Evolutionary conservation across 73 alveolate species (phyloP).

Genomic region (Paramecium primaurelia): DNA sequence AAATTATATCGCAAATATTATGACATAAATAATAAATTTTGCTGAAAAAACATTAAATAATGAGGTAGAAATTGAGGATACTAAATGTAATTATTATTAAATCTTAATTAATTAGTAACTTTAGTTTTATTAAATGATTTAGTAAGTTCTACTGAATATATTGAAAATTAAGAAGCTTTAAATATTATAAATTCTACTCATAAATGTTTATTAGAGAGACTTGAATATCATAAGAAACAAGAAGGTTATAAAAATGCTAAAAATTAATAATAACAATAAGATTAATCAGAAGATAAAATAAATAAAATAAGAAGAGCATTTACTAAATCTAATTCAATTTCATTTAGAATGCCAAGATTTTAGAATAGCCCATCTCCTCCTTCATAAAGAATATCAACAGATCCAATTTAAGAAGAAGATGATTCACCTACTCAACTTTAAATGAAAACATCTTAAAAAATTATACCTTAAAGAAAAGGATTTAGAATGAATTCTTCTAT

Average conservation of each 20-base stretch:
- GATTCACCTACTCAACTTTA: background rate
- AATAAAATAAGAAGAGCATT: background rate
- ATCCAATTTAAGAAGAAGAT: conserved; percentile 13
- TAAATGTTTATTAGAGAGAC: conserved; percentile 3
- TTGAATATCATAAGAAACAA: background rate
- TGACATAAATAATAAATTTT: background rate
- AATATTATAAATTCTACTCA: background rate
- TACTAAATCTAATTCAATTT: conserved; percentile 21
- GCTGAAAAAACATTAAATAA: background rate
- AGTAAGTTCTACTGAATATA: background rate
- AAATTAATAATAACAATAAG: background rate
- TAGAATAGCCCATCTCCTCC: background rate
- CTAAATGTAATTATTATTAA: background rate
- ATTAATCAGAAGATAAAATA: background rate
- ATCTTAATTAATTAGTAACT: background rate
- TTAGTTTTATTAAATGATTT: conserved; percentile 4
- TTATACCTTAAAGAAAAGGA: background rate
- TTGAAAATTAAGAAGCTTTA: background rate
- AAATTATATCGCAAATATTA: background rate
- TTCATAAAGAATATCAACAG: background rate
- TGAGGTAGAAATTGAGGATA: background rate
- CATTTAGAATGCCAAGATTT: background rate
- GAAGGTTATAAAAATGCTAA: background rate
- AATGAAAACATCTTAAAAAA: background rate
- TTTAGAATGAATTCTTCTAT: conserved; percentile 34